Evolutionary conservation across 768 basidiomycete species (phyloP).

Genomic region (Boletus vinaceobasis): DNA sequence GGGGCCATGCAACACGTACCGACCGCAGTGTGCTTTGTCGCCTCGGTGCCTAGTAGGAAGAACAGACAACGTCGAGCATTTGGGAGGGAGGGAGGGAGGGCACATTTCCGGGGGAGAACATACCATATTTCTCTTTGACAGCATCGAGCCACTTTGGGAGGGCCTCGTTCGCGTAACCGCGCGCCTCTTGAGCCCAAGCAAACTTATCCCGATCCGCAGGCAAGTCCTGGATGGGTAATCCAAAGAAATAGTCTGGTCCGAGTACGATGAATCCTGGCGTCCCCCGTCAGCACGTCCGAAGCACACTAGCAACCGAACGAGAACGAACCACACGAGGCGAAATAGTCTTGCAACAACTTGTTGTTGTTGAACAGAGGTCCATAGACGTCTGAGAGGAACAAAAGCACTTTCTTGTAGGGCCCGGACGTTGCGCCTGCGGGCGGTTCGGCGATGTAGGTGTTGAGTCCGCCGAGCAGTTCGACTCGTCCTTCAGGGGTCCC

Average conservation of each 20-base stretch:
- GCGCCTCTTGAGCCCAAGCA: conserved; percentile 38
- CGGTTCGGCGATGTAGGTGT: no score
- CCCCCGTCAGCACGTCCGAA: background rate
- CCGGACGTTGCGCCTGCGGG: no score
- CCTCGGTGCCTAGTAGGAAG: conserved; percentile 21
- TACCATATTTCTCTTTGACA: conserved; percentile 49
- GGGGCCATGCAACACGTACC: conserved; percentile 30
- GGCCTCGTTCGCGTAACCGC: conserved; percentile 33
- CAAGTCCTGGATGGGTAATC: conserved; percentile 39
- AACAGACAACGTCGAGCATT: background rate
- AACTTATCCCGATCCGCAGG: conserved; percentile 28
- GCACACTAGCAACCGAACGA: background rate
- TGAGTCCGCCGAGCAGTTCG: conserved; percentile 42
- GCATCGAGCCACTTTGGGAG: conserved; percentile 50
- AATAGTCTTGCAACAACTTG: no score
- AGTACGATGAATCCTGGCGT: conserved; percentile 51
- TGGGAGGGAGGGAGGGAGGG: background rate
- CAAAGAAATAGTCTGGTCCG: conserved; percentile 60
- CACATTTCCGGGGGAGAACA: background rate
- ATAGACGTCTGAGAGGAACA: no score
- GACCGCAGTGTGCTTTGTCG: conserved; percentile 40
- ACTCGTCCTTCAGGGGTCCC: conserved; percentile 45
- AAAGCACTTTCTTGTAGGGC: no score
- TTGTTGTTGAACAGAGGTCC: no score
- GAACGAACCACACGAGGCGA: conserved; percentile 47